Conservation (phyloP, 345 rosid species). For the Melaleuca alternifolia region DNA sequence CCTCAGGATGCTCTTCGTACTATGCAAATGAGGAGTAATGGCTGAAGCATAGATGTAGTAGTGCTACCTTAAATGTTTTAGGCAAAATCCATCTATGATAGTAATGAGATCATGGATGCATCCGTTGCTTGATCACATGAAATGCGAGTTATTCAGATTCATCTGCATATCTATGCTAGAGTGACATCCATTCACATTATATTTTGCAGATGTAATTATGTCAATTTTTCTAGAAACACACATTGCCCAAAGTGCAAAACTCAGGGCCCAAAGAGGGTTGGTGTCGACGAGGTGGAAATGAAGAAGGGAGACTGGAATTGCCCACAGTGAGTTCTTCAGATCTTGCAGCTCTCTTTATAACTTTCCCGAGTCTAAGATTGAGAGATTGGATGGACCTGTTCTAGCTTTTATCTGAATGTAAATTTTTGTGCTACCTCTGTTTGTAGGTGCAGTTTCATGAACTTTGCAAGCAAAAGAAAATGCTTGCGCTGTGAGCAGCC, state of each 20-base stretch:
- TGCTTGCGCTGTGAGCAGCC: slow-evolving; percentile 49
- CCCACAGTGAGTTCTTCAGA: slow-evolving; percentile 29
- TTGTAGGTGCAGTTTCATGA: slow-evolving; percentile 84
- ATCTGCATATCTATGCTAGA: not conserved
- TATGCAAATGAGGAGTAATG: not conserved
- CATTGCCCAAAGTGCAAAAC: slow-evolving; percentile 57
- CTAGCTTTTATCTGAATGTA: not conserved
- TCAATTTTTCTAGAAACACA: slow-evolving; percentile 55
- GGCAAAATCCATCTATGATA: not conserved
- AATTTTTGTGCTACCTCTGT: not conserved
- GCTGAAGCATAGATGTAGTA: not conserved
- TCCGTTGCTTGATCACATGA: not conserved
- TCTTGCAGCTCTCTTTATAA: not conserved
- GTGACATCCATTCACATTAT: not conserved
- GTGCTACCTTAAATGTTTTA: not conserved
- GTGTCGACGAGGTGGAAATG: slow-evolving; percentile 32
- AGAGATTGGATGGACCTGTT: not conserved
- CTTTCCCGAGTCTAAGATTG: not conserved
- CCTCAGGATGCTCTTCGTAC: not conserved
- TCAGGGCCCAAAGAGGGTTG: slow-evolving; percentile 41
- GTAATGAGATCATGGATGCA: not conserved
- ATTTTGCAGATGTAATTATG: slow-evolving; percentile 44
- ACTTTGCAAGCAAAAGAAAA: slow-evolving; percentile 66
- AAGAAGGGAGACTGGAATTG: slow-evolving; percentile 87
- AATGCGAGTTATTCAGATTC: not conserved